Conservation (phyloP, 1,284 basidiomycete species). For the Malassezia obtusa region DNA sequence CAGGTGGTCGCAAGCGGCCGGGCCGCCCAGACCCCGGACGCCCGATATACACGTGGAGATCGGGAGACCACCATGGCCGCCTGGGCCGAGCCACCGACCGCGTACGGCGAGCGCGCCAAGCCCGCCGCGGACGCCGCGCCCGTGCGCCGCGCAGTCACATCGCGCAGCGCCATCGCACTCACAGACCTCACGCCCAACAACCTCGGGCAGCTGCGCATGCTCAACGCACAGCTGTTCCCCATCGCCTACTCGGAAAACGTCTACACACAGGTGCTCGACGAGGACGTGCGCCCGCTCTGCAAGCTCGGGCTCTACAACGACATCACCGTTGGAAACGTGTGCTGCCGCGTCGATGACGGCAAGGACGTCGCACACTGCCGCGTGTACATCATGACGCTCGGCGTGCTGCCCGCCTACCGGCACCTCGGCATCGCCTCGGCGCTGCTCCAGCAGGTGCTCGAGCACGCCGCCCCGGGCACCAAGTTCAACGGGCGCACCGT, state of each 20-base stretch:
- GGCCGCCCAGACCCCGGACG: neutral
- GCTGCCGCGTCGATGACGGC: constrained; percentile 44
- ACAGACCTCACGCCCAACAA: constrained; percentile 44
- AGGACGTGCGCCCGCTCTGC: constrained; percentile 31
- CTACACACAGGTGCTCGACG: constrained; percentile 37
- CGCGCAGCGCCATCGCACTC: constrained; percentile 19
- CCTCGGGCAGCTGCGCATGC: constrained; percentile 41
- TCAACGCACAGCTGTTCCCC: constrained; percentile 44
- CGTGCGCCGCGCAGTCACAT: constrained; percentile 4
- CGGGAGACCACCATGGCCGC: neutral
- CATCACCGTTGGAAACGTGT: constrained; percentile 48
- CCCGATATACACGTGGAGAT: neutral
- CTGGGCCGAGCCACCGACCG: neutral
- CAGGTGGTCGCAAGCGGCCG: neutral
- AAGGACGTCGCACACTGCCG: constrained; percentile 22
- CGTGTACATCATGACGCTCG: constrained; percentile 50
- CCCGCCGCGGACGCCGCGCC: constrained; percentile 1
- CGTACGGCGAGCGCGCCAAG: constrained; percentile 8
- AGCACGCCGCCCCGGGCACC: constrained; percentile 39
- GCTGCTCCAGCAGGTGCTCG: constrained; percentile 43
- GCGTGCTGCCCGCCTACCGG: constrained; percentile 49
- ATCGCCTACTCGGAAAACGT: constrained; percentile 39
- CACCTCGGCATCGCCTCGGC: constrained; percentile 48
- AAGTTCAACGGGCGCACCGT: constrained; percentile 25
- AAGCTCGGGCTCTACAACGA: constrained; percentile 50